Percentiles rank a stretch among this genome's conserved stretches.
phyloP scores from a whole-genome alignment of 31 red algal species.

The Porphyra umbilicalis region DNA sequence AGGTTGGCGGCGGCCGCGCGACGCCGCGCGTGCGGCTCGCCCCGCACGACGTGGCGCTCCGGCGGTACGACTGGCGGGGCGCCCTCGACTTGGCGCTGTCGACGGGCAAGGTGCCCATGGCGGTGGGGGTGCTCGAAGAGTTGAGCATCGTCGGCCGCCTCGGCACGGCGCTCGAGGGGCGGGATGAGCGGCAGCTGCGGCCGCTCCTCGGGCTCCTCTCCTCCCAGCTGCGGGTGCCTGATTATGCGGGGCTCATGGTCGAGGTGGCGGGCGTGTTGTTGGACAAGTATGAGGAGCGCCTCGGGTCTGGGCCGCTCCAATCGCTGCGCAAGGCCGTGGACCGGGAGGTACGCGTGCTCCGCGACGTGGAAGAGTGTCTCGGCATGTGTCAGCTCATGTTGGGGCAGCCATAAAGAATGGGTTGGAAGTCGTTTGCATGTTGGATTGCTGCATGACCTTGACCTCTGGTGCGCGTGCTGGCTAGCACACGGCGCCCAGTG shows the following conservation, averaged over 20 bases:
- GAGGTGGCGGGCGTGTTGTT: conserved; percentile 27
- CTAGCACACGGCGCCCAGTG: no score
- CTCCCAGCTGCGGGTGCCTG: conserved; percentile 15
- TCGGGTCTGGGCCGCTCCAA: neutral
- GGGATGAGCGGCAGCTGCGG: neutral
- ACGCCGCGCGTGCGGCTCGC: neutral
- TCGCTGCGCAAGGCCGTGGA: neutral
- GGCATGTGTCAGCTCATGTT: neutral
- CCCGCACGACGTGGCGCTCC: conserved; percentile 16
- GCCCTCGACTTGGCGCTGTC: conserved; percentile 22
- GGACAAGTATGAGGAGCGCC: conserved; percentile 20
- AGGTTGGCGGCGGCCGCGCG: neutral
- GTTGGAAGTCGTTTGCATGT: no score
- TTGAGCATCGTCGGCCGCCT: conserved; percentile 21
- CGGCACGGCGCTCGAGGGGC: conserved; percentile 11
- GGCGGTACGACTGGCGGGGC: conserved; percentile 11
- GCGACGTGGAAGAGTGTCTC: neutral
- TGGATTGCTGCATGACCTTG: no score
- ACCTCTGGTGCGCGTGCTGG: no score
- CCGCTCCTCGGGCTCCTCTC: conserved; percentile 20
- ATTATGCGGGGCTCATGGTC: conserved; percentile 12
- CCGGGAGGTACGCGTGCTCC: neutral
- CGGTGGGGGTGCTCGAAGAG: conserved; percentile 36
- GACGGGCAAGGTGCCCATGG: conserved; percentile 3
- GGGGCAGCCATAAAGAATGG: no score